phyloP scores from a whole-genome alignment of 441 rosid genomes.

The Pelargonium fulgidum region DNA sequence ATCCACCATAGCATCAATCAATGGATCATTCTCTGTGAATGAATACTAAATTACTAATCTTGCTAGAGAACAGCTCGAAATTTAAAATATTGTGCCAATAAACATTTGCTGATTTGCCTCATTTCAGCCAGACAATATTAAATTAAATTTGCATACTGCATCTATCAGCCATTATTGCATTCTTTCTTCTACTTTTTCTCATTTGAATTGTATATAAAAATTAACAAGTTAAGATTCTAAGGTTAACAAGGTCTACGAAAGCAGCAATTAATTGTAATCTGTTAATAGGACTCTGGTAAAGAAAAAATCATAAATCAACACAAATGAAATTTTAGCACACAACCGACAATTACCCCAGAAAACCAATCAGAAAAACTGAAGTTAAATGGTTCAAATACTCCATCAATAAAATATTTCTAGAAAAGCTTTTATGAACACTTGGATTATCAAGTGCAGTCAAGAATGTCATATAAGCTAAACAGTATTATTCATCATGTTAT shows the following conservation, averaged over 20 bases:
- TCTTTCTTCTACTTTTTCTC: no score
- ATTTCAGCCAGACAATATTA: neutral
- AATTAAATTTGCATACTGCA: neutral
- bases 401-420: neutral
- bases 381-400: neutral
- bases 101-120: neutral
- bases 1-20: neutral
- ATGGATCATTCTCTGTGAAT: neutral
- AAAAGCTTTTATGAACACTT: no score
- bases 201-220: neutral
- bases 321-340: neutral
- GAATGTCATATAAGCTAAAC: neutral
- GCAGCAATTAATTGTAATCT: neutral
- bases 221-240: neutral
- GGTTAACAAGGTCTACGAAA: neutral
- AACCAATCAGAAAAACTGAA: neutral
- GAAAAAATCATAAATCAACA: neutral
- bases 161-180: neutral
- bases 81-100: neutral
- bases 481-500: conserved; percentile 1
- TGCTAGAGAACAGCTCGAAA: neutral
- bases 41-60: neutral
- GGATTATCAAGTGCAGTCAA: no score
- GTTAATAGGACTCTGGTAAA: neutral
- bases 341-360: neutral